Evolutionary conservation across 495 filamentous ascomycete genomes (phyloP).

Genomic region (Choiromyces venosus): DNA sequence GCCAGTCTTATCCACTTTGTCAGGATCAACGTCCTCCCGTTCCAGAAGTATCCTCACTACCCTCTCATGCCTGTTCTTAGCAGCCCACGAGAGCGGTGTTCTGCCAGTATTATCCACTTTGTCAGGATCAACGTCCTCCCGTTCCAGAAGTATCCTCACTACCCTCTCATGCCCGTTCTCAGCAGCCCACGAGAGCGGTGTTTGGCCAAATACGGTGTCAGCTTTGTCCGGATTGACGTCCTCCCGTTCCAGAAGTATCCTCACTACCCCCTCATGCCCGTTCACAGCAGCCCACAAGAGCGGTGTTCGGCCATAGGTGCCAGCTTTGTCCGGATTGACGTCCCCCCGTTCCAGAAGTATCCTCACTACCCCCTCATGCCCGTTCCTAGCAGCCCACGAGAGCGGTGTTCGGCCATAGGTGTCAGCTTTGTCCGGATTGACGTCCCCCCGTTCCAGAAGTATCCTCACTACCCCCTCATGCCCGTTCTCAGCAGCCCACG

Average conservation of each 20-base stretch:
- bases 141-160: slow-evolving; percentile 22
- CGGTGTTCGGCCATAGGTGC: slow-evolving; percentile 33
- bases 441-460: slow-evolving; percentile 30
- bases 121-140: slow-evolving; percentile 12
- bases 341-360: slow-evolving; percentile 10
- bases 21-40: neutral
- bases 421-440: slow-evolving; percentile 25
- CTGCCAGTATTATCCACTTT: slow-evolving; percentile 13
- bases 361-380: slow-evolving; percentile 43
- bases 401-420: slow-evolving; percentile 43
- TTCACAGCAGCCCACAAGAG: slow-evolving; percentile 43
- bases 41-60: neutral
- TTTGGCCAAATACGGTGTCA: slow-evolving; percentile 21
- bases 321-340: slow-evolving; percentile 10
- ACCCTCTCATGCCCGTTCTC: slow-evolving; percentile 44
- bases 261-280: slow-evolving; percentile 45
- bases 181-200: slow-evolving; percentile 44
- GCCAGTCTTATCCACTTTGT: neutral
- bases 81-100: slow-evolving; percentile 29
- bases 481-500: slow-evolving; percentile 38
- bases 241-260: slow-evolving; percentile 5
- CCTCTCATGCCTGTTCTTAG: neutral
- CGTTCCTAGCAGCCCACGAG: slow-evolving; percentile 43
- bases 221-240: slow-evolving; percentile 14
- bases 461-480: slow-evolving; percentile 33